These are phyloP conservation scores for Aspergillus melleus DNA, from an alignment of 2,329 filamentous ascomycete genomes.

Conservation along the genomic window DNA sequence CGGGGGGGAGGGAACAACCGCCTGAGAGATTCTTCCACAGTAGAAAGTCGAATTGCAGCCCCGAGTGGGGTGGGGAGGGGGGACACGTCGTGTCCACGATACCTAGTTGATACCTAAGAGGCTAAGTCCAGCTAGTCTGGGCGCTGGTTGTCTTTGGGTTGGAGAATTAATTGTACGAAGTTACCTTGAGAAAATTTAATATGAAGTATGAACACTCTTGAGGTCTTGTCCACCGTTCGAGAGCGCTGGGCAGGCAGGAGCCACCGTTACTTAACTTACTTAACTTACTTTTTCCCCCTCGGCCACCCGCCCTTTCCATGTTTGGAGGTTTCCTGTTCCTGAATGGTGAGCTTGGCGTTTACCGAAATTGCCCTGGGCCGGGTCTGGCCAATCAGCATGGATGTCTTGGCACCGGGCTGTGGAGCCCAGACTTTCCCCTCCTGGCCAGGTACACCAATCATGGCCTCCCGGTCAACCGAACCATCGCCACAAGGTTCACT, in stretches of 20 bases:
- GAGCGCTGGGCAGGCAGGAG: background rate
- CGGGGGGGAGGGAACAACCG: background rate
- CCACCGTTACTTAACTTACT: background rate
- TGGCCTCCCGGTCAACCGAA: conserved; percentile 8
- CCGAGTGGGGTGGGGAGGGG: conserved; percentile 6
- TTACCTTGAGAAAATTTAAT: too few relatives aligned
- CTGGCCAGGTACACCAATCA: conserved; percentile 37
- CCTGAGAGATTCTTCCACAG: conserved; percentile 6
- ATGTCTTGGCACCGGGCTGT: conserved; percentile 6
- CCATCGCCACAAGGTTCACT: conserved; percentile 15
- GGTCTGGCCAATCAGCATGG: conserved; percentile 25
- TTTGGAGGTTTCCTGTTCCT: conserved; percentile 28
- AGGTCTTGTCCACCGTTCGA: too few relatives aligned
- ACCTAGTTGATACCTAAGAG: background rate
- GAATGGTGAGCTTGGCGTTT: conserved; percentile 25
- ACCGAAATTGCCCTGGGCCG: conserved; percentile 24
- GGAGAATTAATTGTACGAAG: too few relatives aligned
- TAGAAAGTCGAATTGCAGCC: conserved; percentile 5
- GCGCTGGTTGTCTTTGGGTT: background rate
- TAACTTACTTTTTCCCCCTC: conserved; percentile 4
- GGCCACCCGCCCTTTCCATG: conserved; percentile 11
- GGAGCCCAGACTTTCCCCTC: conserved; percentile 11
- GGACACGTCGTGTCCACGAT: conserved; percentile 7
- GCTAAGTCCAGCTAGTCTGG: background rate
- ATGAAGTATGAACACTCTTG: too few relatives aligned